Evolutionary conservation across 176 grass and related monocot genomes (phyloP), one percentile per base, ranked within the genome.

Genomic region (Zea mays): DNA sequence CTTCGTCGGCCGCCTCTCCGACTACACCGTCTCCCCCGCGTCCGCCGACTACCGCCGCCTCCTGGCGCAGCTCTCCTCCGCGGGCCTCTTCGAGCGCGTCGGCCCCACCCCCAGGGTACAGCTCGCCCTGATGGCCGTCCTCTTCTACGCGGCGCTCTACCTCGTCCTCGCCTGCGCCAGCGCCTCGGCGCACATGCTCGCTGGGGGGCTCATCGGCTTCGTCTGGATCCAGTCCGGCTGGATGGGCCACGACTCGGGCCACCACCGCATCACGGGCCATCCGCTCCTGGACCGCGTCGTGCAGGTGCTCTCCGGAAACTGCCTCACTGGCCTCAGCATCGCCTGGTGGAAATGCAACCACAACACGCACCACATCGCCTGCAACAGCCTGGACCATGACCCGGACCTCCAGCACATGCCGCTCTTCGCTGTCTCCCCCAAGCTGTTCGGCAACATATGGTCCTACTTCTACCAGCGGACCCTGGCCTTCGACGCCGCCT

Each of bases 331-430:
- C 11, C 79, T 98, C 85, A 85, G 89, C 80, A 98, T 98, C 40
- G 96, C 85, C 4, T 98, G 96, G 96, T 98, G 96, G 96, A 98
- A 99, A 69, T 84, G 79, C 65, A 99, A 92, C 85, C 96, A 99
- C 81, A 99, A 99, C 79, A 89, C 87, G 0, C 96, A 99, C 67
- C 96, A 99, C 90, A 71, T 98, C 44, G 83, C 91, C 45, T 98
- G 95, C 85, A 98, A 98, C 66, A 92, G 91, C 87, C 91, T 99
- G 15, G 90, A 99, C 62, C 83, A 94, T 40, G 96, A 99, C 68
- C 96, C 96, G 0, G 96, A 99, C 62, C 87, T 99, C 40, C 96
- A 99, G 88, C 96, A 99, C 87, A 86, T 99, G 73, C 96, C 96
- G 20, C 43, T 99, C 66, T 99, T 99, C 67, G 96, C 96, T 14